Evolutionary conservation across 2,329 filamentous ascomycete genomes (phyloP), one percentile per base, ranked within the genome.

Genomic region (Clarireedia monteithiana): DNA sequence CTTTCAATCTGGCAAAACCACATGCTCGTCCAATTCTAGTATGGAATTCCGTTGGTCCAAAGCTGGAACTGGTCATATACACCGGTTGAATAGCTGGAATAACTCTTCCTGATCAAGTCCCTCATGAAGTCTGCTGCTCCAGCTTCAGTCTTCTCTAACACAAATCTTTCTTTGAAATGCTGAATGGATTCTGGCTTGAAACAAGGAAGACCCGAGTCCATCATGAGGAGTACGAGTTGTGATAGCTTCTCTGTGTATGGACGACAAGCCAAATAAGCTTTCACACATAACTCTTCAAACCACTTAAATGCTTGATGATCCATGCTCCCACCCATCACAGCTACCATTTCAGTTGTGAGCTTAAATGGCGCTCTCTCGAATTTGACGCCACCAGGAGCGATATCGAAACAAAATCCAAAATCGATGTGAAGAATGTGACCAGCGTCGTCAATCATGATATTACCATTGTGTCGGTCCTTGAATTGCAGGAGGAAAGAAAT

Each of bases 351-450:
- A 6, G 84, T 82, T 0, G 94, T 99, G 54, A 99, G 83, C 74
- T 99, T 99, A 80, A 99, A 99, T 0, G 94, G 94, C 0, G 94
- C 94, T 24, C 94, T 87, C 76, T 99, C 94, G 69, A 99, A 99
- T 65, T 91, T 92, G 67, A 99, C 91, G 58, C 95, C 94, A 48
- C 94, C 94, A 0, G 94, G 94, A 1, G 91, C 94, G 64, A 99
- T 97, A 68, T 99, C 95, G 73, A 99, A 99, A 75, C 92, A 97
- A 80, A 99, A 99, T 9, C 94, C 94, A 68, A 99, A 99, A 71
- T 99, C 94, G 64, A 99, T 97, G 75, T 99, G 94, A 53, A 99
- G 82, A 67, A 99, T 96, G 73, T 99, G 94, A 4, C 95, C 94
- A 0, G 88, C 89, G 67, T 96, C 92, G 70, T 99, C 92, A 61